A percentile compares a stretch with the other conserved stretches of the same genome.
Evolutionary conservation across 225 moss, liverwort and hornwort genomes (phyloP).

Genomic region (Lunularia cruciata): DNA sequence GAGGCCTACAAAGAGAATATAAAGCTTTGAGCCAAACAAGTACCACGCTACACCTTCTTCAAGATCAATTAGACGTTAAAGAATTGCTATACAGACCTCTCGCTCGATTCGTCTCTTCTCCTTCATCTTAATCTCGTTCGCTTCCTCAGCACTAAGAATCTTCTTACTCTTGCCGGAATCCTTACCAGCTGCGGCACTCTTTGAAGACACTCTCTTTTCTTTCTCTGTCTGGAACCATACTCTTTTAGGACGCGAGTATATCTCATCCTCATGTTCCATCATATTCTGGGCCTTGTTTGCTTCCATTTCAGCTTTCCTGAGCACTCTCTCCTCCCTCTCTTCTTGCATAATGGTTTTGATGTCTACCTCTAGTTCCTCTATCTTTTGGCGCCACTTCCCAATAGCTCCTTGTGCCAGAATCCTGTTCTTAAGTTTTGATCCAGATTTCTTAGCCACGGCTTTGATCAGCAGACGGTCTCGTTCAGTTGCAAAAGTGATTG

Average conservation of each 20-base stretch:
- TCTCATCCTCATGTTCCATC: slow-evolving; percentile 94
- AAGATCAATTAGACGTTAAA: neutral
- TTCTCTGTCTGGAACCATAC: slow-evolving; percentile 86
- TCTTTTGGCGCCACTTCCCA: slow-evolving; percentile 68
- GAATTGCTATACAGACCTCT: slow-evolving; percentile 50
- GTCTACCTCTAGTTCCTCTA: slow-evolving; percentile 93
- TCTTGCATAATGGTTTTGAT: slow-evolving; percentile 74
- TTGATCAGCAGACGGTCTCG: slow-evolving; percentile 78
- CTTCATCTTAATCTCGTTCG: slow-evolving; percentile 68
- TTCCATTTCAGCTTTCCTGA: slow-evolving; percentile 99
- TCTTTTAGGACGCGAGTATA: slow-evolving; percentile 82
- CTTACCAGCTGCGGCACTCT: slow-evolving; percentile 42
- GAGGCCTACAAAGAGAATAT: no score
- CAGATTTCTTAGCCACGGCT: slow-evolving; percentile 89
- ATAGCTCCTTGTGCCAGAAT: slow-evolving; percentile 61
- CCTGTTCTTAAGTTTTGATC: slow-evolving; percentile 69
- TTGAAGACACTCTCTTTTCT: slow-evolving; percentile 61
- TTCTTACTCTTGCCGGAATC: slow-evolving; percentile 22
- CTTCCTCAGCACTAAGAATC: slow-evolving; percentile 71
- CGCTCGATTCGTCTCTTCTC: slow-evolving; percentile 75
- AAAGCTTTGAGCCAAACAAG: no score
- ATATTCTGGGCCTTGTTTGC: slow-evolving; percentile 97
- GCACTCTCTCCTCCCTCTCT: slow-evolving; percentile 86
- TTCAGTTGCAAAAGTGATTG: slow-evolving; percentile 83
- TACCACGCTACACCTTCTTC: neutral